A percentile compares a stretch with the other conserved stretches of the same genome.
Conservation (phyloP, 441 rosid species). For the Populus hybrid region DNA sequence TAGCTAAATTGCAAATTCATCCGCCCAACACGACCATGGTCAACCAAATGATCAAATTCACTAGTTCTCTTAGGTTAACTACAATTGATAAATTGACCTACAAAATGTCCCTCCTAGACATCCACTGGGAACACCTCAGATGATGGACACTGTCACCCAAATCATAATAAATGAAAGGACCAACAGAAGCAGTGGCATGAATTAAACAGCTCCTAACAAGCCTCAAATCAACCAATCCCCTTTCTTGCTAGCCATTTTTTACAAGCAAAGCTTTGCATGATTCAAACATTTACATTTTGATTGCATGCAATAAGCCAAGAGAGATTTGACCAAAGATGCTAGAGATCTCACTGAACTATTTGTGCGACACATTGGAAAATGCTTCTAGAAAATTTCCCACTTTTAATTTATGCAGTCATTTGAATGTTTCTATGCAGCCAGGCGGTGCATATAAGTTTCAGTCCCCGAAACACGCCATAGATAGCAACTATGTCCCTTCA, state of each 20-base stretch:
- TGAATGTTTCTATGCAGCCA: no score
- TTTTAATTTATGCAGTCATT: no score
- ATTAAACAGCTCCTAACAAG: background rate
- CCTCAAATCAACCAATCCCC: background rate
- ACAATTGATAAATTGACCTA: background rate
- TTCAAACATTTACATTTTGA: background rate
- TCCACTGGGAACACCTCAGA: conserved; percentile 11
- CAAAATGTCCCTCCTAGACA: conserved; percentile 20
- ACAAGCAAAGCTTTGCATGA: background rate
- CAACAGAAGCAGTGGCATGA: background rate
- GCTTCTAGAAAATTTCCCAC: background rate
- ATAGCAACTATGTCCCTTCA: no score
- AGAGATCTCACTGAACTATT: background rate
- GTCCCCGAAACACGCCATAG: no score
- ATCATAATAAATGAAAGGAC: background rate
- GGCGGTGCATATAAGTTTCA: no score
- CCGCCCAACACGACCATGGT: no score
- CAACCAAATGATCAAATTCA: no score
- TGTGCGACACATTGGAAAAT: background rate
- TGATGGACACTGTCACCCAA: background rate
- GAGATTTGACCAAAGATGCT: background rate
- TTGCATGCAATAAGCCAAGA: background rate
- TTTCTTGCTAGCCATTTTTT: no score
- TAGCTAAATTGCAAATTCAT: no score
- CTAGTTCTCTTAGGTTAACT: no score